Conservation (phyloP, 495 filamentous ascomycete species). For the Oidiodendron maius region DNA sequence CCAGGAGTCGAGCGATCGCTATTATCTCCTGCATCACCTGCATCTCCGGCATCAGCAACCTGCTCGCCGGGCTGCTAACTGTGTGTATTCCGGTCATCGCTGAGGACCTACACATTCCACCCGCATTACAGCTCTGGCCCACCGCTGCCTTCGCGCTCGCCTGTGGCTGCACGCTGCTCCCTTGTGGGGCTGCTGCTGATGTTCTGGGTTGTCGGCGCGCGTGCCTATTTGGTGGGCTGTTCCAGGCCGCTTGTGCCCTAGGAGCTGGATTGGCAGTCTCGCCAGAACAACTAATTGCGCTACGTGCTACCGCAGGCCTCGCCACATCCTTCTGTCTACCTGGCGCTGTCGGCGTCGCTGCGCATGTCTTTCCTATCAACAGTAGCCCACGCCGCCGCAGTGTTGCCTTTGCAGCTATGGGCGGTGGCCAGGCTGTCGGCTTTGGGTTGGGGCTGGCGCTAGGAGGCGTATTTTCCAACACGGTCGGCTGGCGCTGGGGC, state of each 20-base stretch:
- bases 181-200: constrained; percentile 46
- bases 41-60: no score
- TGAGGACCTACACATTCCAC: constrained; percentile 21
- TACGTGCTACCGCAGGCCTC: constrained; percentile 43
- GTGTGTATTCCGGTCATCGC: constrained; percentile 26
- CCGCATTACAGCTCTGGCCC: constrained; percentile 26
- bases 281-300: constrained; percentile 42
- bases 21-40: no score
- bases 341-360: constrained; percentile 43
- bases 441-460: constrained; percentile 48
- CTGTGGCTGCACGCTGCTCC: constrained; percentile 41
- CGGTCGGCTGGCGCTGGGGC: constrained; percentile 39
- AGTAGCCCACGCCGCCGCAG: constrained; percentile 40
- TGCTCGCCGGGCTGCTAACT: constrained; percentile 21
- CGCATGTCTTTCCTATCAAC: constrained; percentile 32
- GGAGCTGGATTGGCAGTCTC: constrained; percentile 39
- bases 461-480: constrained; percentile 43
- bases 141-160: no score
- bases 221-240: constrained; percentile 38
- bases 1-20: no score
- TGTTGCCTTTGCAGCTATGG: constrained; percentile 42
- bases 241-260: constrained; percentile 37
- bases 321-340: constrained; percentile 45
- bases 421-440: constrained; percentile 42
- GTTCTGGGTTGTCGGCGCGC: constrained; percentile 38